These are phyloP conservation scores for Singerocomus inundabilis DNA, from an alignment of 1,284 basidiomycete species.

Conservation along the genomic window DNA sequence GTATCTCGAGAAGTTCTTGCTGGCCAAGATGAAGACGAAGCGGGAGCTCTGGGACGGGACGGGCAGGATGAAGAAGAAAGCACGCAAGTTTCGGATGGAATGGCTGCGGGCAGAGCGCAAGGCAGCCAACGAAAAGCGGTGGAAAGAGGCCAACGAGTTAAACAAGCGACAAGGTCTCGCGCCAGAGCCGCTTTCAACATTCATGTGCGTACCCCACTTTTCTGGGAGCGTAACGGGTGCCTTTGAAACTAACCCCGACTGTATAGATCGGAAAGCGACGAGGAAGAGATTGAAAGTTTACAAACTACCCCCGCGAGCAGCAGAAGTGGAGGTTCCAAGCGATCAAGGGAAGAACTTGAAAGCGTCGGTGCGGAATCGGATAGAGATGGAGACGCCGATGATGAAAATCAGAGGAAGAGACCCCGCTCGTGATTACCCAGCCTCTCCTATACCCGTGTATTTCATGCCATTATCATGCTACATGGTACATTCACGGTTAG, in stretches of 20 bases:
- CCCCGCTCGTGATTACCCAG: constrained; percentile 14
- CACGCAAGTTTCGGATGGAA: constrained; percentile 35
- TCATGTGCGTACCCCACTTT: constrained; percentile 18
- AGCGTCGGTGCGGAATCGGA: neutral
- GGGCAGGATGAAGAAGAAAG: constrained; percentile 31
- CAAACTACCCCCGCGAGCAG: constrained; percentile 28
- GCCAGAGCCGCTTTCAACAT: constrained; percentile 21
- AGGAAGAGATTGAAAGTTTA: constrained; percentile 26
- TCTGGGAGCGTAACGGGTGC: no score
- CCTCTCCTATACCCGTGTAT: neutral
- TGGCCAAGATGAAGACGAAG: constrained; percentile 31
- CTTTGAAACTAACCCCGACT: neutral
- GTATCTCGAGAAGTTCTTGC: constrained; percentile 23
- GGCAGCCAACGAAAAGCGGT: constrained; percentile 17
- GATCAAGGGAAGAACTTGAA: constrained; percentile 7
- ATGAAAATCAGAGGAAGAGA: constrained; percentile 16
- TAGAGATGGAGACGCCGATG: neutral
- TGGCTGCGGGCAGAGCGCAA: constrained; percentile 33
- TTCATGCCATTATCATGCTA: neutral
- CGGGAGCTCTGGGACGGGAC: constrained; percentile 34
- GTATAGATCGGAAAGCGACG: constrained; percentile 26
- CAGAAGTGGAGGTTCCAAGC: constrained; percentile 15
- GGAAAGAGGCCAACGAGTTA: constrained; percentile 22
- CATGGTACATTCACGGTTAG: constrained; percentile 28
- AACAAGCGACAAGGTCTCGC: constrained; percentile 7